These are phyloP conservation scores for Solanum dulcamara DNA, from an alignment of 257 asterid genomes.

Conservation along the genomic window DNA sequence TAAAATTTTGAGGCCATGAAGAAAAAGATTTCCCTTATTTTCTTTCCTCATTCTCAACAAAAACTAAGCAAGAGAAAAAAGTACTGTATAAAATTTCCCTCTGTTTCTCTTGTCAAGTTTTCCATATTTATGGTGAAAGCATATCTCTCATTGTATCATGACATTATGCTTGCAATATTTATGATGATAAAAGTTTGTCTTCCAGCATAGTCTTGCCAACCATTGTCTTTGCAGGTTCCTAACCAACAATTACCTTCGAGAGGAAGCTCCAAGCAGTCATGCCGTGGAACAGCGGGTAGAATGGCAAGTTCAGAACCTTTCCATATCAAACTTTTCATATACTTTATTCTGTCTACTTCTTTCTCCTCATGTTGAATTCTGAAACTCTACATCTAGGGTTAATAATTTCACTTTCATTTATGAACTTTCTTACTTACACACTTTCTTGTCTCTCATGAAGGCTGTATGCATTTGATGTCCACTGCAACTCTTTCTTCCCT, in stretches of 20 bases:
- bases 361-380: background rate
- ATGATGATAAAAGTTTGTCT: background rate
- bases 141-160: background rate
- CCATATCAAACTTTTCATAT: background rate
- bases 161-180: background rate
- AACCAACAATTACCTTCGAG: conserved; percentile 97
- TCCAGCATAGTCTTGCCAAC: background rate
- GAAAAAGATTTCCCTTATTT: background rate
- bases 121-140: background rate
- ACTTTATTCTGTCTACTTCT: background rate
- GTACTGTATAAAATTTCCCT: background rate
- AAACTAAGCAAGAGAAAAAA: background rate
- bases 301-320: conserved; percentile 55
- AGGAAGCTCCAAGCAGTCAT: conserved; percentile 89
- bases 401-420: background rate
- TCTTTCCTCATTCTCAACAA: background rate
- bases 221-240: conserved; percentile 55
- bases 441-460: conserved; percentile 34
- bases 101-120: background rate
- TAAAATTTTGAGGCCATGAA: background rate
- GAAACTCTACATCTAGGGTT: background rate
- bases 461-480: conserved; percentile 98
- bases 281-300: conserved; percentile 97
- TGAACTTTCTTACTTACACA: conserved; percentile 10
- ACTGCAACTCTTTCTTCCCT: conserved; percentile 99